Evolutionary conservation across 78 protist genomes (phyloP).

Genomic region (Dictyostelium firmibasis): DNA sequence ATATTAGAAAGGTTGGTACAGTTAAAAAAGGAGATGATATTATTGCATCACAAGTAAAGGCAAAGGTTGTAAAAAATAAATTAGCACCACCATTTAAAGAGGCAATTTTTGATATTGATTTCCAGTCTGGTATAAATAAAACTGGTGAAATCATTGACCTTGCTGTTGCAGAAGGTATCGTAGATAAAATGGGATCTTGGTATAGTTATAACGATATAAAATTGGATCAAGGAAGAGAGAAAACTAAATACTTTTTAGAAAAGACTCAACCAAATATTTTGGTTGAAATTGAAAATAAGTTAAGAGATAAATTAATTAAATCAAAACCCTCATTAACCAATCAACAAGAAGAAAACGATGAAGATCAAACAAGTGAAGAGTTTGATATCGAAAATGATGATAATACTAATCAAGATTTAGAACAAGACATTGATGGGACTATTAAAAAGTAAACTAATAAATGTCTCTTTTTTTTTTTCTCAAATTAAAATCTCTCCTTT

Average conservation of each 20-base stretch:
- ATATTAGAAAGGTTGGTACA: conserved; percentile 70
- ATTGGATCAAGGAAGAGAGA: conserved; percentile 83
- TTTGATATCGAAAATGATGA: not conserved
- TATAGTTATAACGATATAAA: conserved; percentile 39
- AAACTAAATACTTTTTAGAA: conserved; percentile 69
- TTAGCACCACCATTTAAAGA: conserved; percentile 84
- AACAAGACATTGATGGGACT: not conserved
- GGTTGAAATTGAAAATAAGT: conserved; percentile 52
- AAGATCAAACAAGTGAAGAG: not conserved
- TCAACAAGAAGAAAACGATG: not conserved
- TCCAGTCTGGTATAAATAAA: conserved; percentile 66
- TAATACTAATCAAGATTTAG: not conserved
- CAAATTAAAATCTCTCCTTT: too few relatives aligned
- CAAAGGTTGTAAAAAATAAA: conserved; percentile 83
- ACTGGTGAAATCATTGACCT: conserved; percentile 82
- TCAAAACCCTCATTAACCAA: not conserved
- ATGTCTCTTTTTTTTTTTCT: too few relatives aligned
- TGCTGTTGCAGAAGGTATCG: conserved; percentile 49
- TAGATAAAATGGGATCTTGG: conserved; percentile 84
- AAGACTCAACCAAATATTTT: conserved; percentile 26
- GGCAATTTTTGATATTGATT: conserved; percentile 86
- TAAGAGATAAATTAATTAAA: conserved; percentile 36
- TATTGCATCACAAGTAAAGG: conserved; percentile 52
- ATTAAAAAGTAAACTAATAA: not conserved
- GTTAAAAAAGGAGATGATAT: conserved; percentile 80